These are phyloP conservation scores for Erigeron canadensis DNA, from an alignment of 129 eudicot species.

Conservation along the genomic window DNA sequence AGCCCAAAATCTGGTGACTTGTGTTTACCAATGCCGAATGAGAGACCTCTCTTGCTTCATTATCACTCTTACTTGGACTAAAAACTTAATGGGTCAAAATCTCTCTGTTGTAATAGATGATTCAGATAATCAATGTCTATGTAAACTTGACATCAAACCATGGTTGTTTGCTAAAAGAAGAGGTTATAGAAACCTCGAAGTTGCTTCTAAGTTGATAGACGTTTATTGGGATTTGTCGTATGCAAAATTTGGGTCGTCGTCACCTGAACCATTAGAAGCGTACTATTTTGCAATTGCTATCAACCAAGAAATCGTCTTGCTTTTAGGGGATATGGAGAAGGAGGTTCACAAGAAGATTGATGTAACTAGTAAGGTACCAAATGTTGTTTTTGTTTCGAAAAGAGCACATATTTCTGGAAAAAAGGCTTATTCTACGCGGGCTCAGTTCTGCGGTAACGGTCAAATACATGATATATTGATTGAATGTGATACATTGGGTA, in stretches of 20 bases:
- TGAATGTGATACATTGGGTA: slow-evolving; percentile 47
- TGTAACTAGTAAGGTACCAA: slow-evolving; percentile 23
- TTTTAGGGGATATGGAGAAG: slow-evolving; percentile 52
- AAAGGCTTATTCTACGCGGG: slow-evolving; percentile 45
- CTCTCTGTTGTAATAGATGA: slow-evolving; percentile 46
- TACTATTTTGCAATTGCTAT: slow-evolving; percentile 52
- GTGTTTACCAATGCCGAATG: slow-evolving; percentile 55
- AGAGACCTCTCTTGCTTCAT: slow-evolving; percentile 40
- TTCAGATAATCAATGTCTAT: slow-evolving; percentile 36
- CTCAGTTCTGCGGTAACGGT: slow-evolving; percentile 58
- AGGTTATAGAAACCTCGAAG: slow-evolving; percentile 42
- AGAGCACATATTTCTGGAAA: slow-evolving; percentile 66
- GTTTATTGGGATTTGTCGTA: slow-evolving; percentile 57
- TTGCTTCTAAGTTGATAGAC: slow-evolving; percentile 35
- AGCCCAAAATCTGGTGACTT: slow-evolving; percentile 63
- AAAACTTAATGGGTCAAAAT: slow-evolving; percentile 67
- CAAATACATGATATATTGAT: slow-evolving; percentile 48
- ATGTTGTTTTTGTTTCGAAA: slow-evolving; percentile 48
- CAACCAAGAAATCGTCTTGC: slow-evolving; percentile 44
- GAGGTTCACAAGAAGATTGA: slow-evolving; percentile 53
- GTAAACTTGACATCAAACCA: slow-evolving; percentile 64
- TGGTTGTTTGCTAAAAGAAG: slow-evolving; percentile 70
- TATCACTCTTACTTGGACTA: slow-evolving; percentile 64
- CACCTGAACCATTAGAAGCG: slow-evolving; percentile 73
- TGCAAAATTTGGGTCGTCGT: slow-evolving; percentile 59